Evolutionary conservation across 1,284 basidiomycete species (phyloP).

Genomic region (Lignosus rhinocerotis): DNA sequence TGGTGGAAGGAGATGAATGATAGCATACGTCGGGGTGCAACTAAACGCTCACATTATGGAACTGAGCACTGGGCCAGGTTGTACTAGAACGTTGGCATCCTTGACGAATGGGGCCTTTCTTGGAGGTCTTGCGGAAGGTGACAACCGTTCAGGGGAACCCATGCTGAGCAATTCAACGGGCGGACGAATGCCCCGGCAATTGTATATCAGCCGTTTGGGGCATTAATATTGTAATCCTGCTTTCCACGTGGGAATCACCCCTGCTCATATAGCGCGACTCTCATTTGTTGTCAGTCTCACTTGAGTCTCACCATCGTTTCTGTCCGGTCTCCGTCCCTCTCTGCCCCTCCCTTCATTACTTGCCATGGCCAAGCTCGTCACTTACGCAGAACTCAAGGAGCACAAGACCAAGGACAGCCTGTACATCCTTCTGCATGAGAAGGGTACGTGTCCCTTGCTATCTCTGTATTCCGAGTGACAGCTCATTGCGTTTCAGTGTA

Average conservation of each 20-base stretch:
- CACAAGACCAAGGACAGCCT: slow-evolving; percentile 75
- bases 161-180: too few relatives aligned
- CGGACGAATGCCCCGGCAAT: neutral
- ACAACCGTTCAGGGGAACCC: too few relatives aligned
- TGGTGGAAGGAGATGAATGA: too few relatives aligned
- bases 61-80: slow-evolving; percentile 3
- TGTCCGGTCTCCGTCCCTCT: slow-evolving; percentile 20
- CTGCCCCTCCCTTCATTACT: slow-evolving; percentile 14
- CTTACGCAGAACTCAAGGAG: slow-evolving; percentile 73
- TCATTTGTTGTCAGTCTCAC: slow-evolving; percentile 22
- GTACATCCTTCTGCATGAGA: slow-evolving; percentile 81
- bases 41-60: neutral
- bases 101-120: too few relatives aligned
- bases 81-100: slow-evolving; percentile 6
- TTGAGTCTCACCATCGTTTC: slow-evolving; percentile 10
- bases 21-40: too few relatives aligned
- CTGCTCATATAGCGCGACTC: slow-evolving; percentile 24
- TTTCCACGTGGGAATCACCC: slow-evolving; percentile 28
- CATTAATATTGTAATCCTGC: slow-evolving; percentile 29
- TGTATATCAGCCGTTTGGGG: slow-evolving; percentile 4
- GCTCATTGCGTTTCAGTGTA: slow-evolving; percentile 66
- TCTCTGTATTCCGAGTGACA: slow-evolving; percentile 35
- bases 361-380: slow-evolving; percentile 56
- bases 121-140: too few relatives aligned
- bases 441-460: slow-evolving; percentile 53